Percentiles rank a stretch among this genome's conserved stretches.
These are phyloP conservation scores for Debaryomycetaceae sp. DNA, from an alignment of 1,139 yeast genomes.

Conservation along the genomic window DNA sequence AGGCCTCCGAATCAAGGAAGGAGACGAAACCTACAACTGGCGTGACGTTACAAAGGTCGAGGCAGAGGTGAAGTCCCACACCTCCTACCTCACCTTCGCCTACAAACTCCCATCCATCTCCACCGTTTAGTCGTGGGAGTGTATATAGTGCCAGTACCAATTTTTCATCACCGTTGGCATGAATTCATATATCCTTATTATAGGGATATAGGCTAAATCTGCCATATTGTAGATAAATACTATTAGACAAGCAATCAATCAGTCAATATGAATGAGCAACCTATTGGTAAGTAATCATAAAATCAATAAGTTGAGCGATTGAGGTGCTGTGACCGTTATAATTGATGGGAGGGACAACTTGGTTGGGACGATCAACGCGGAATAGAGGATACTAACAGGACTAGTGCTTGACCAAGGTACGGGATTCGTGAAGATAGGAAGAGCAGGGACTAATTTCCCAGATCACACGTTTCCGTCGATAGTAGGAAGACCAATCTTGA, in stretches of 20 bases:
- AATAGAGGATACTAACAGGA: slow-evolving; percentile 14
- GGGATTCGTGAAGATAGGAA: slow-evolving; percentile 92
- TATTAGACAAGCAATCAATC: slow-evolving; percentile 1
- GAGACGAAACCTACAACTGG: slow-evolving; percentile 81
- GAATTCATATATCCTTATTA: neutral
- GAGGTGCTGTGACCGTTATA: neutral
- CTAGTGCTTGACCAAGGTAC: slow-evolving; percentile 98
- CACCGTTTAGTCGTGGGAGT: neutral
- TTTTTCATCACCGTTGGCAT: neutral
- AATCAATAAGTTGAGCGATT: neutral
- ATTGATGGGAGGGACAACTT: neutral
- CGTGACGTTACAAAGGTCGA: slow-evolving; percentile 77
- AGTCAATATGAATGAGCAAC: slow-evolving; percentile 39
- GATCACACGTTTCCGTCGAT: slow-evolving; percentile 98
- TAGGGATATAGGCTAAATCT: neutral
- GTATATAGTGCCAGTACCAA: neutral
- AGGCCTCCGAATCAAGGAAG: slow-evolving; percentile 76
- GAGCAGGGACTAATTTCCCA: slow-evolving; percentile 96
- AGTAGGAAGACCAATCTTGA: slow-evolving; percentile 93
- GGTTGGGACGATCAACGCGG: neutral
- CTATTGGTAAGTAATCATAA: slow-evolving; percentile 50
- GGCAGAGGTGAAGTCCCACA: slow-evolving; percentile 84
- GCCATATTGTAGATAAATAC: neutral
- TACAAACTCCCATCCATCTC: slow-evolving; percentile 25
- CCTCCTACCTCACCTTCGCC: slow-evolving; percentile 94